These are phyloP conservation scores for Serendipita sp. DNA, from an alignment of 768 basidiomycete species.

Conservation along the genomic window DNA sequence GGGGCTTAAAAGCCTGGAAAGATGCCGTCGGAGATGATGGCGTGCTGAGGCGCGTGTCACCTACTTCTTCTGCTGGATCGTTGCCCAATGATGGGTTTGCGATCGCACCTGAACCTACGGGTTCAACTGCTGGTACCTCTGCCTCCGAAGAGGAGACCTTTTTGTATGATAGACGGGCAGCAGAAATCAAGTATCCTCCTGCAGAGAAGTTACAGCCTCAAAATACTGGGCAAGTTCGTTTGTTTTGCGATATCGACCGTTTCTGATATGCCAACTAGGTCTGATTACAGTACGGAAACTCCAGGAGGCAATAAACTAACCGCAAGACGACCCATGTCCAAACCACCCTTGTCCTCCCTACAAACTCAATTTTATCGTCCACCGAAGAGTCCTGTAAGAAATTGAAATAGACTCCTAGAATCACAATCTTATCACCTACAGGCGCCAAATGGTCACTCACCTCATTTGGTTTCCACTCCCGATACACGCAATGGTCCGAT, in stretches of 20 bases:
- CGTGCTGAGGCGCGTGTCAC: constrained; percentile 8
- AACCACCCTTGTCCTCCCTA: neutral
- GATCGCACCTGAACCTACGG: neutral
- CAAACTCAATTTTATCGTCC: neutral
- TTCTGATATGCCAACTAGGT: neutral
- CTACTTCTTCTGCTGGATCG: neutral
- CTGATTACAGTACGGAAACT: constrained; percentile 2
- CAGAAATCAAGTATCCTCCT: constrained; percentile 6
- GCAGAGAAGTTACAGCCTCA: constrained; percentile 3
- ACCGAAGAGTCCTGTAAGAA: neutral
- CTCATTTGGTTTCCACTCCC: neutral
- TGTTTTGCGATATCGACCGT: neutral
- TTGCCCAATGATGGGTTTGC: neutral
- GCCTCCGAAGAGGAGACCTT: constrained; percentile 5
- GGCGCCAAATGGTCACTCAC: neutral
- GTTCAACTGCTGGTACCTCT: constrained; percentile 1
- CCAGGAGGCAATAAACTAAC: neutral
- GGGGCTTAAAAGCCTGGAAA: constrained; percentile 75
- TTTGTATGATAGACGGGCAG: constrained; percentile 1
- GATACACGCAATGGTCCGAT: constrained; percentile 1
- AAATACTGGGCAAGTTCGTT: neutral
- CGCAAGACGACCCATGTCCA: neutral
- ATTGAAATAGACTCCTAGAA: too few relatives aligned
- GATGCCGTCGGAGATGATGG: constrained; percentile 30
- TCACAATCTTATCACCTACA: neutral